phyloP scores from a whole-genome alignment of 371 early-diverging fungal species.

The Mortierella sp. region DNA sequence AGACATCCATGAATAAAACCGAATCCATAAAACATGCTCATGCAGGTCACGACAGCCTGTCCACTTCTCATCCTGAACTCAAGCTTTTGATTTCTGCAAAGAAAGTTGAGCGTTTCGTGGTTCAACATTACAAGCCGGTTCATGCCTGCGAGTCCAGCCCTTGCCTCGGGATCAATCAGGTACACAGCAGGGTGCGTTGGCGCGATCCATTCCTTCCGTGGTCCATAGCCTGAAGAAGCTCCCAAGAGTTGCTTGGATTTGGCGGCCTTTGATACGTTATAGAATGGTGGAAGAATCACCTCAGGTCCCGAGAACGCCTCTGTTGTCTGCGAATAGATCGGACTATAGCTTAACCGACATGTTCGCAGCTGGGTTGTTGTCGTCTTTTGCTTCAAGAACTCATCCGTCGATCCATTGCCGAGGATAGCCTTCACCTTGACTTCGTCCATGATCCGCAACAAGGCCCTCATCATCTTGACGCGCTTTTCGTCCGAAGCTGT shows the following conservation, averaged over 20 bases:
- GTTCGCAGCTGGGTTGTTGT: conserved; percentile 26
- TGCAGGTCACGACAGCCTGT: conserved; percentile 72
- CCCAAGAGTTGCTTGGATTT: conserved; percentile 66
- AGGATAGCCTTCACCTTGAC: conserved; percentile 69
- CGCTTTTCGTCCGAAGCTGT: conserved; percentile 28
- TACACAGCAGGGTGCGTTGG: conserved; percentile 61
- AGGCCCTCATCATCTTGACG: conserved; percentile 49
- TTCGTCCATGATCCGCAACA: conserved; percentile 70
- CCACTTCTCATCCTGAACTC: conserved; percentile 74
- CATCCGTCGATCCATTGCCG: conserved; percentile 73
- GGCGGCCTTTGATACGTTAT: conserved; percentile 67
- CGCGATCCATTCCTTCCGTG: conserved; percentile 61
- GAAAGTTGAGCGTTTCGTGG: conserved; percentile 75
- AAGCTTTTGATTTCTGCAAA: conserved; percentile 81
- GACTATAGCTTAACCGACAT: conserved; percentile 22
- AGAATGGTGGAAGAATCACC: conserved; percentile 53
- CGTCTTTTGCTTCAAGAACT: conserved; percentile 62
- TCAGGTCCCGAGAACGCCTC: conserved; percentile 20
- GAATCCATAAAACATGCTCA: conserved; percentile 75
- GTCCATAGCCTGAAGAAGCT: conserved; percentile 60
- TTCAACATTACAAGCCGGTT: conserved; percentile 55
- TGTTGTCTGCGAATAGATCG: conserved; percentile 21
- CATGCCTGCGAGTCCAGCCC: conserved; percentile 63
- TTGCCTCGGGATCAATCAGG: conserved; percentile 59
- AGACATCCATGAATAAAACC: conserved; percentile 78